A percentile compares a stretch with the other conserved stretches of the same genome.
phyloP scores from a whole-genome alignment of 495 filamentous ascomycete genomes.

The Terfezia claveryi region DNA sequence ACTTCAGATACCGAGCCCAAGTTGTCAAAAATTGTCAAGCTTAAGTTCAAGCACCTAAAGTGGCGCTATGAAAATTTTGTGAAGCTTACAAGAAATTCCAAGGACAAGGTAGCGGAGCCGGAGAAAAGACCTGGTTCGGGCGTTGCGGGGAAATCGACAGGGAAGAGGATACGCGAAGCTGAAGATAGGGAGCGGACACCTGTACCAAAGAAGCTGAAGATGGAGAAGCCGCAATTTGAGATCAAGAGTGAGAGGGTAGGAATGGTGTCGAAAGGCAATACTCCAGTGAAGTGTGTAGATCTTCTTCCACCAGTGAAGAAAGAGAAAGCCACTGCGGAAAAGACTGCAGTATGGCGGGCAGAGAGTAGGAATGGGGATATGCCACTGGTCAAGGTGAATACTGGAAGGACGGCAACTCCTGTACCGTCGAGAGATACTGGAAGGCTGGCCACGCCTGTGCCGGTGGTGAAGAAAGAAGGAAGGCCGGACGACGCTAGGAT shows the following conservation, averaged over 20 bases:
- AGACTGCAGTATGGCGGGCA: neutral
- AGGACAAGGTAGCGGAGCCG: neutral
- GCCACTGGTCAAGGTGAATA: neutral
- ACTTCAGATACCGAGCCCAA: neutral
- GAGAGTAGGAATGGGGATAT: neutral
- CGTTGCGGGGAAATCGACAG: neutral
- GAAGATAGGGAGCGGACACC: neutral
- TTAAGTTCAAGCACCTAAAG: slow-evolving; percentile 11
- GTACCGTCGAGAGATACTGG: slow-evolving; percentile 5
- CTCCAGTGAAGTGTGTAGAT: neutral
- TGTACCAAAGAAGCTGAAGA: neutral
- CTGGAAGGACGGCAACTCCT: neutral
- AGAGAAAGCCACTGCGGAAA: neutral
- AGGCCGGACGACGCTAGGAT: slow-evolving; percentile 6
- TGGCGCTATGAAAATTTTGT: slow-evolving; percentile 11
- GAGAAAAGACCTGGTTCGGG: neutral
- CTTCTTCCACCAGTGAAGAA: neutral
- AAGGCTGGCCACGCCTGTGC: slow-evolving; percentile 1
- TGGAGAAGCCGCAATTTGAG: neutral
- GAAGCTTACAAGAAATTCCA: slow-evolving; percentile 1
- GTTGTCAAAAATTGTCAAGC: slow-evolving; percentile 12
- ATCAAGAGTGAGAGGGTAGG: neutral
- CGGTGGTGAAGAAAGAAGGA: slow-evolving; percentile 13
- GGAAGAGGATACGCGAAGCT: neutral
- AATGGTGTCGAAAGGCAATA: neutral